phyloP scores from a whole-genome alignment of 495 filamentous ascomycete species.

The Antarctomyces pellizariae region DNA sequence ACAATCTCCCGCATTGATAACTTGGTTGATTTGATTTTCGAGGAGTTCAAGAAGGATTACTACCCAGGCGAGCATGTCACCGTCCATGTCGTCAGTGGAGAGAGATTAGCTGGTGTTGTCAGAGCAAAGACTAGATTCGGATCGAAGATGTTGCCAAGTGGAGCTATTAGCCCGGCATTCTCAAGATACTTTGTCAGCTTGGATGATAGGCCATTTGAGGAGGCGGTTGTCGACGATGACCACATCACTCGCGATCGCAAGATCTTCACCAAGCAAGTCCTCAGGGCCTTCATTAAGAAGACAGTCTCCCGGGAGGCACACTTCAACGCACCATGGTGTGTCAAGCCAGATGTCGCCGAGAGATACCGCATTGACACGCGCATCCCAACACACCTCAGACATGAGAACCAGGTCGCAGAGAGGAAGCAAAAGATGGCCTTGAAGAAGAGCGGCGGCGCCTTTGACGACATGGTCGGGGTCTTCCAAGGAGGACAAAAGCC shows the following conservation, averaged over 20 bases:
- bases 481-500: constrained; percentile 21
- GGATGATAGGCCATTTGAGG: constrained; percentile 40
- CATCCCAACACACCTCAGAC: constrained; percentile 61
- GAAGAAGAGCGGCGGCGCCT: constrained; percentile 38
- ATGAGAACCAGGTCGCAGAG: constrained; percentile 55
- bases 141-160: constrained; percentile 31
- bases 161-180: constrained; percentile 38
- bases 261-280: constrained; percentile 82
- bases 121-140: constrained; percentile 69
- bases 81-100: constrained; percentile 43
- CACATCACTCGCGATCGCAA: constrained; percentile 76
- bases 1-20: constrained; percentile 80
- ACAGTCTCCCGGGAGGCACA: constrained; percentile 77
- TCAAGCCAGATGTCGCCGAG: constrained; percentile 66
- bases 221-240: constrained; percentile 55
- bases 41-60: constrained; percentile 85
- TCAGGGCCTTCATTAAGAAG: constrained; percentile 87
- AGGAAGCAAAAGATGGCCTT: constrained; percentile 43
- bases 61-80: constrained; percentile 79
- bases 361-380: constrained; percentile 65
- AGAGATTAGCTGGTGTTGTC: constrained; percentile 52
- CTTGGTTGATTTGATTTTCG: constrained; percentile 36
- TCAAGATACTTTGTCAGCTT: constrained; percentile 64
- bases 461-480: constrained; percentile 14
- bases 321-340: constrained; percentile 87